Evolutionary conservation across 2,329 filamentous ascomycete species (phyloP), one percentile per base, ranked within the genome.

Genomic region (Phyllosticta capitalensis): DNA sequence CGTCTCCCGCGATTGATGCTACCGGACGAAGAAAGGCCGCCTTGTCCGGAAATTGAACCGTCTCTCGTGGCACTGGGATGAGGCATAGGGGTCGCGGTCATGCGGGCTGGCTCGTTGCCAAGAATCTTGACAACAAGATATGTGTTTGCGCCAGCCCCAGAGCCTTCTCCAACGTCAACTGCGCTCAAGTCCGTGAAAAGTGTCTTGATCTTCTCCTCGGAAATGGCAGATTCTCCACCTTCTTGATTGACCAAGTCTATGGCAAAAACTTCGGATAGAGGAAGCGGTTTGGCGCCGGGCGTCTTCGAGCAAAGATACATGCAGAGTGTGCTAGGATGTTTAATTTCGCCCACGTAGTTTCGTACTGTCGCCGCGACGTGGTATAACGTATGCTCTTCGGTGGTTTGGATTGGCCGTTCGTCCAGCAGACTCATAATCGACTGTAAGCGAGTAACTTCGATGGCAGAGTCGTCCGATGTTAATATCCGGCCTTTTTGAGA

Each of bases 351-450:
- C 0, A 87, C 85, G 63, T 96, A 87, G 9, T 87, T 86, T 67
- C 88, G 92, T 62, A 97, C 81, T 66, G 95, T 90, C 28, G 96
- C 82, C 61, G 95, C 79, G 5, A 95, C 74, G 66, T 97, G 87
- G 69, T 96, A 89, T 57, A 95, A 76, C 38, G 89, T 85, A 55
- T 86, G 81, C 65, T 90, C 79, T 65, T 88, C 91, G 17, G 83
- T 74, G 9, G 83, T 77, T 3, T 83, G 79, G 20, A 83, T 82
- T 0, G 91, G 92, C n/a, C 86, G 84, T 65, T 89, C 87, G 61
- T 96, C 87, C 52, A 99, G 79, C 67, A 97, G 81, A 72, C 91
- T 95, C 94, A 99, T 99, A 69, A 92, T 84, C 4, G 94, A 95
- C 76, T 99, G 95, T 60, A 97, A 78, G 69, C 86, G 90, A 6